Evolutionary conservation across 2,329 filamentous ascomycete species (phyloP).

Genomic region (Diaporthe capsici): DNA sequence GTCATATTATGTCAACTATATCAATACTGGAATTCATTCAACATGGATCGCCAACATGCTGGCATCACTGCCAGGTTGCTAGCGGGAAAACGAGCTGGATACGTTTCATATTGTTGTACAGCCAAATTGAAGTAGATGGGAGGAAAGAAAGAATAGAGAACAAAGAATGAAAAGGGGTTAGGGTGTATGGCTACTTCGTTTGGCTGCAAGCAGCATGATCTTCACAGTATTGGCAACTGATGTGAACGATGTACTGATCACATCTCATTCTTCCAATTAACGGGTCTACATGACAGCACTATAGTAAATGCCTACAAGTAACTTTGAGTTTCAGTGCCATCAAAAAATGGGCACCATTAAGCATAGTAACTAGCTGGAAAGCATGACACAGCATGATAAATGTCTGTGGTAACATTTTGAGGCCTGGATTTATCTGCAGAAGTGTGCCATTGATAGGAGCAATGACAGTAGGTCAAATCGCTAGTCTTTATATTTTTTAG

Average conservation of each 20-base stretch:
- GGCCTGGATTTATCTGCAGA: too few species aligned
- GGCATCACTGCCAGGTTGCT: neutral
- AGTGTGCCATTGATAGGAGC: neutral
- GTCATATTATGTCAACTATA: neutral
- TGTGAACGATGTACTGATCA: neutral
- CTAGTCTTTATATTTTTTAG: too few species aligned
- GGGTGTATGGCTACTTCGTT: neutral
- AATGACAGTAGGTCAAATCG: neutral
- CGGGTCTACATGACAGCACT: fast-evolving
- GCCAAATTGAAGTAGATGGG: neutral
- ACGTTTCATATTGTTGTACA: neutral
- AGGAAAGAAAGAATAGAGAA: neutral
- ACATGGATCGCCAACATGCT: neutral
- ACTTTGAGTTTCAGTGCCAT: neutral
- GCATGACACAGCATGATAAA: neutral
- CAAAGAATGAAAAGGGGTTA: neutral
- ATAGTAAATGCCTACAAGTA: neutral
- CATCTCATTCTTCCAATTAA: neutral
- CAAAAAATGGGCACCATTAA: fast-evolving
- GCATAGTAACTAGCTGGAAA: neutral
- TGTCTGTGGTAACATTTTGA: too few species aligned
- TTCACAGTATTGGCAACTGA: neutral
- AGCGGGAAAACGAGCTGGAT: neutral
- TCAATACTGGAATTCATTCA: neutral
- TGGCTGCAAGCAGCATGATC: neutral